Evolutionary conservation across 1,284 basidiomycete genomes (phyloP).

Genomic region (Cutaneotrichosporon dermatis): DNA sequence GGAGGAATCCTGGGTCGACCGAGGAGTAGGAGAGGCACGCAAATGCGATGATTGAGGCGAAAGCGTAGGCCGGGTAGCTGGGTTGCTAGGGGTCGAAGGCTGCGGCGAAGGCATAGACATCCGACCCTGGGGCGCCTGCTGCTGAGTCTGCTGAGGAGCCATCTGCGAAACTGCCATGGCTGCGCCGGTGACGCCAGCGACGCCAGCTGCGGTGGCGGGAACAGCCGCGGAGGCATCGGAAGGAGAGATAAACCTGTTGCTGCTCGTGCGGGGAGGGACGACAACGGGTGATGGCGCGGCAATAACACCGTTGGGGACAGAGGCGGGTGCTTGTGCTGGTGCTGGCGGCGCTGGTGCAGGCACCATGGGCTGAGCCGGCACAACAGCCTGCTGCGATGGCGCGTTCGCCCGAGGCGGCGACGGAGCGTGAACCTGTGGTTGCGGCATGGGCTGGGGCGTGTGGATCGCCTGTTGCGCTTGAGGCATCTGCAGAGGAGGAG

Average conservation of each 20-base stretch:
- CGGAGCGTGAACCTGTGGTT: not conserved
- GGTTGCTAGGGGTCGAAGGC: not conserved
- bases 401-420: not conserved
- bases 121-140: not conserved
- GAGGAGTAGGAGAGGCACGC: not conserved
- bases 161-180: not conserved
- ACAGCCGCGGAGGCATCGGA: too few relatives aligned
- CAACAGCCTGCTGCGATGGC: not conserved
- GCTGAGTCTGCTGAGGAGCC: not conserved
- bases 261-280: conserved; percentile 1
- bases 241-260: not conserved
- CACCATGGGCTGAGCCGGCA: too few relatives aligned
- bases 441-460: not conserved
- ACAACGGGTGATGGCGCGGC: not conserved
- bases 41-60: not conserved
- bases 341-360: not conserved
- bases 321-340: too few relatives aligned
- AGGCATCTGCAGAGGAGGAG: not conserved
- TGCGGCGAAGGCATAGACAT: not conserved
- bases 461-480: not conserved
- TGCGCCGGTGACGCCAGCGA: not conserved
- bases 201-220: not conserved
- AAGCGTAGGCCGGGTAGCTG: not conserved
- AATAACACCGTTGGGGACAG: not conserved
- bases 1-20: too few relatives aligned